These are phyloP conservation scores for Irineochytrium annulatum DNA, from an alignment of 192 early-diverging fungal genomes.

Conservation along the genomic window DNA sequence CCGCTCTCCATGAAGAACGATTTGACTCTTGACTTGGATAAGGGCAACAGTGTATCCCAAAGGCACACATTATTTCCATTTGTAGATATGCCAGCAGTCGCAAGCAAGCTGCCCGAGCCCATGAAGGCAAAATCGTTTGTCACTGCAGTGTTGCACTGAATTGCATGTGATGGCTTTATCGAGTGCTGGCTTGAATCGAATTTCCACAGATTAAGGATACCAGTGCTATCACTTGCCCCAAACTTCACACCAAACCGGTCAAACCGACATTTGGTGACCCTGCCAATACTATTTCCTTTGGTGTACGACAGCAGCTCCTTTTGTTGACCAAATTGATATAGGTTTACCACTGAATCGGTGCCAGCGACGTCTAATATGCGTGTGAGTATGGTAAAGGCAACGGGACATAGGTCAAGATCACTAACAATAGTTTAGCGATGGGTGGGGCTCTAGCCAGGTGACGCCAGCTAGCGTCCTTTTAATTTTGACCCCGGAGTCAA, in stretches of 20 bases:
- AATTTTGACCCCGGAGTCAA: conserved; percentile 23
- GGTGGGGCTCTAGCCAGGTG: conserved; percentile 42
- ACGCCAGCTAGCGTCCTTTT: conserved; percentile 32
- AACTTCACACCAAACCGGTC: conserved; percentile 76
- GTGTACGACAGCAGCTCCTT: conserved; percentile 61
- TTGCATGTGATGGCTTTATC: conserved; percentile 46
- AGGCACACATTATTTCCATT: conserved; percentile 60
- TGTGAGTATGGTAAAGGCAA: conserved; percentile 33
- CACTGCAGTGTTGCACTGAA: conserved; percentile 54
- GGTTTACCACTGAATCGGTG: conserved; percentile 47
- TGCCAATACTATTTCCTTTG: conserved; percentile 46
- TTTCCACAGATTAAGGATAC: conserved; percentile 67
- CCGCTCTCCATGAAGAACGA: conserved; percentile 61
- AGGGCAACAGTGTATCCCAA: conserved; percentile 75
- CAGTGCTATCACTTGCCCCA: conserved; percentile 65
- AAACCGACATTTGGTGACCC: conserved; percentile 53
- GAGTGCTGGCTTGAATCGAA: conserved; percentile 66
- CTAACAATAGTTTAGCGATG: conserved; percentile 47
- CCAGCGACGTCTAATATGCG: conserved; percentile 41
- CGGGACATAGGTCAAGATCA: not conserved
- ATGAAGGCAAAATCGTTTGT: conserved; percentile 73
- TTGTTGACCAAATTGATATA: conserved; percentile 79
- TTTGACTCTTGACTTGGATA: conserved; percentile 56
- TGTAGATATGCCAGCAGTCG: conserved; percentile 65
- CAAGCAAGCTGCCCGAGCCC: conserved; percentile 66